Conservation (phyloP, 257 asterid species). For the Craterostigma plantagineum region DNA sequence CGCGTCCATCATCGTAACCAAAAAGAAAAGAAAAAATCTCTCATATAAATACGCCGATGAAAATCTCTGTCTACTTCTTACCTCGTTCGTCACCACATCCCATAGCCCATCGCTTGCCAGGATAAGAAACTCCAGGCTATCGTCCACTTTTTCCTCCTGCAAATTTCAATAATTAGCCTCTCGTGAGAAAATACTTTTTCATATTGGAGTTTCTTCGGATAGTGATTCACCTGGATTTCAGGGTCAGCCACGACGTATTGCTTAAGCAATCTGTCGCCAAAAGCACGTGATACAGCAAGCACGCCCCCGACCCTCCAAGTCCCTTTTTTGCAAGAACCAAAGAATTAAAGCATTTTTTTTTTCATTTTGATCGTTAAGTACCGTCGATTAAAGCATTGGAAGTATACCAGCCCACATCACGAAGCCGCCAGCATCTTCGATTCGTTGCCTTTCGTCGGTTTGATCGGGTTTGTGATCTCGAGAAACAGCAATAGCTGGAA, state of each 20-base stretch:
- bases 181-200: too few relatives aligned
- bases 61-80: too few relatives aligned
- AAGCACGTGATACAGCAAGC: slow-evolving; percentile 97
- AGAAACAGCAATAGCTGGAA: slow-evolving; percentile 34
- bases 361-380: too few relatives aligned
- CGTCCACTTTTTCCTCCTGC: slow-evolving; percentile 78
- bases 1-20: too few relatives aligned
- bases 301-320: slow-evolving; percentile 99
- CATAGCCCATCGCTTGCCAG: slow-evolving; percentile 94
- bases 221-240: slow-evolving; percentile 51
- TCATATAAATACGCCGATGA: too few relatives aligned
- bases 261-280: slow-evolving; percentile 81
- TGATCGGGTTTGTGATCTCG: slow-evolving; percentile 98
- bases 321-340: slow-evolving; percentile 27
- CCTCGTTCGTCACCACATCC: slow-evolving; percentile 93
- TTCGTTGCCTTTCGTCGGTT: slow-evolving; percentile 79
- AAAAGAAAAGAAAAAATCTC: too few relatives aligned
- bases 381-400: too few relatives aligned
- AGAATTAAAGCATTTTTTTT: too few relatives aligned
- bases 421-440: slow-evolving; percentile 98
- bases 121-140: slow-evolving; percentile 77
- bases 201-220: neutral
- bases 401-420: slow-evolving; percentile 97
- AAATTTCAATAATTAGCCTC: neutral
- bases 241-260: slow-evolving; percentile 95